A percentile compares a stretch with the other conserved stretches of the same genome.
phyloP scores from a whole-genome alignment of 768 basidiomycete species.

The Pleurotus ostreatus region DNA sequence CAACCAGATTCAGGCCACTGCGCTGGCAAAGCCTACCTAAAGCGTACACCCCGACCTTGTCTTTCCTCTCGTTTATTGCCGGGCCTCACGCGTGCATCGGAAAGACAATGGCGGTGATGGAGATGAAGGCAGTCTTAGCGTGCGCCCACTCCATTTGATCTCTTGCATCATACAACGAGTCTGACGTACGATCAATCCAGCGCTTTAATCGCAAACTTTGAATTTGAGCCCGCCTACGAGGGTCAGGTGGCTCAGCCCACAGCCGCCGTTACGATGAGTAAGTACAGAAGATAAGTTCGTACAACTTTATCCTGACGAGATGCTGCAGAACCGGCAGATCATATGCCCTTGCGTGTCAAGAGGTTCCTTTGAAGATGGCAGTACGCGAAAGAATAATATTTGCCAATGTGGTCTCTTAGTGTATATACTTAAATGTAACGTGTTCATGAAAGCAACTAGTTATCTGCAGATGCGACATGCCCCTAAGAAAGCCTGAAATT shows the following conservation, averaged over 20 bases:
- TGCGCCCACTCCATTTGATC: conserved; percentile 12
- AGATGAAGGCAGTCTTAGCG: conserved; percentile 46
- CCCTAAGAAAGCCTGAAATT: no score
- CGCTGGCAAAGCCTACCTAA: conserved; percentile 41
- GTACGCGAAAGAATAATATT: no score
- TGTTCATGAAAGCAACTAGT: no score
- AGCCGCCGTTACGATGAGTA: conserved; percentile 46
- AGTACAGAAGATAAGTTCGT: conserved; percentile 11
- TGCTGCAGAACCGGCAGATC: conserved; percentile 28
- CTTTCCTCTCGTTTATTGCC: conserved; percentile 37
- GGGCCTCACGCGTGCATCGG: conserved; percentile 46
- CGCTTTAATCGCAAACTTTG: conserved; percentile 37
- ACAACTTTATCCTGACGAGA: no score
- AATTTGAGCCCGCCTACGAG: conserved; percentile 38
- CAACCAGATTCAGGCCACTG: conserved; percentile 36
- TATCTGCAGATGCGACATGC: no score
- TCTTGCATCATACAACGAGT: no score
- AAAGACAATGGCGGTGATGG: conserved; percentile 43
- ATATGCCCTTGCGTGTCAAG: conserved; percentile 30
- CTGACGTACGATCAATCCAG: conserved; percentile 14
- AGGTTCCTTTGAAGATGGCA: conserved; percentile 10
- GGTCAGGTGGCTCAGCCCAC: conserved; percentile 36
- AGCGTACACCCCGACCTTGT: conserved; percentile 30
- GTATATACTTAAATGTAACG: no score
- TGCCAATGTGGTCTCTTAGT: no score